Evolutionary conservation across 2,329 filamentous ascomycete genomes (phyloP).

Genomic region (Fusarium sp.): DNA sequence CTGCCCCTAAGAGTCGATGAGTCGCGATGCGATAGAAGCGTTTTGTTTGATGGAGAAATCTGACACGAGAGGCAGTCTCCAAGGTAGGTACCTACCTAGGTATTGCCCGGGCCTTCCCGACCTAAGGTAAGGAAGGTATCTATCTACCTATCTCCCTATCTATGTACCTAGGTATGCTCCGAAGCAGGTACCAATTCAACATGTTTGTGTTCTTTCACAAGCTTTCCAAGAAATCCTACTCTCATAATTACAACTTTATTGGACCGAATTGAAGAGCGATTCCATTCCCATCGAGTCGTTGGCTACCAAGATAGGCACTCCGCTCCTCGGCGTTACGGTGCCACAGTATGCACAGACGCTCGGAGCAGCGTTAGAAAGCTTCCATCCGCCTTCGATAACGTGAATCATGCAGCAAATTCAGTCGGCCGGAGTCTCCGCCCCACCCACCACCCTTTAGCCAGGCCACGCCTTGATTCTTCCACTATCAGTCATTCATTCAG

Average conservation of each 20-base stretch:
- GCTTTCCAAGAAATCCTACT: too few species aligned
- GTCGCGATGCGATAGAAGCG: background rate
- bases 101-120: too few species aligned
- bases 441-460: conserved; percentile 35
- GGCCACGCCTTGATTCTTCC: conserved; percentile 14
- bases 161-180: too few species aligned
- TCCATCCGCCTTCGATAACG: conserved; percentile 45
- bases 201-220: too few species aligned
- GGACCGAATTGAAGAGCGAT: background rate
- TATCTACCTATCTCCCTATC: too few species aligned
- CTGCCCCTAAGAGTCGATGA: background rate
- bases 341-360: conserved; percentile 24
- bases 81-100: too few species aligned
- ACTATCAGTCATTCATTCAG: conserved; percentile 8
- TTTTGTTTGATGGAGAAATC: background rate
- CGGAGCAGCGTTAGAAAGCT: conserved; percentile 38
- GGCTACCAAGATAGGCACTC: background rate
- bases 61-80: too few species aligned
- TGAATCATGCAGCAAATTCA: conserved; percentile 39
- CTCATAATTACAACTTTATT: too few species aligned
- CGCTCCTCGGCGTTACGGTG: conserved; percentile 37
- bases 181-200: too few species aligned
- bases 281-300: background rate
- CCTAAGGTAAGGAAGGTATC: too few species aligned
- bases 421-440: conserved; percentile 38